Base-by-base conservation (phyloP, 2,329 filamentous ascomycete species). In the Colletotrichum sidae region DNA sequence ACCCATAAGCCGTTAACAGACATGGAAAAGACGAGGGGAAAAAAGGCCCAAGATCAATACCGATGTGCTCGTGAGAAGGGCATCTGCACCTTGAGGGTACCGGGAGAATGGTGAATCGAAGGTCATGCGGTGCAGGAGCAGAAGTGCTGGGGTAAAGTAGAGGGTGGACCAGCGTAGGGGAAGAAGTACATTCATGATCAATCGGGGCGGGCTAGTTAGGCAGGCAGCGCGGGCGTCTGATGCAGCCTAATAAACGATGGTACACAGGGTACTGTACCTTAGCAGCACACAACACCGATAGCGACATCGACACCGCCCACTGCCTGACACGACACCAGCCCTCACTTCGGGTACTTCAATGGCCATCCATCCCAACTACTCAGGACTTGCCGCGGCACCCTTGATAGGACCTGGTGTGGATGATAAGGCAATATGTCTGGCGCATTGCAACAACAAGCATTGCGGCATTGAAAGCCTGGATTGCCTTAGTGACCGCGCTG, bases 91-190 rank as follows among this genome's bases (percentile, higher is more conserved):
- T 17, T 53, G 25, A 25, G 25, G 50, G 25, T 55, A 49, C 60
- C 38, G 42, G 60, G 55, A 37, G 33, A 50, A 46, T 65, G 60
- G 65, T 67, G 55, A 55, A 59, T 63, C 54, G 47, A 6, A 37
- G 64, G 64, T 67, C 64, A 67, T 67, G 64, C 54, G 64, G 63
- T 64, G 44, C 60, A 51, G 38, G 55, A 62, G 54, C 51, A 54
- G 52, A 66, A 60, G 58, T 56, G 49, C 52, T 58, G 42, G 46
- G 57, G 51, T 37, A 51, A 55, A 33, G 57, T 52, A 55, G 13
- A 51, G 58, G 54, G 46, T 66, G 63, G 52, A 52, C 58, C 62
- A 34, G 62, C 44, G 34, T 25, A 25, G 60, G 56, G 44, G 44
- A 39, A 49, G 46, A 46, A 42, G 49, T 59, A 60, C 55, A 64